These are phyloP conservation scores for Colletotrichum navitas DNA, from an alignment of 2,329 filamentous ascomycete species.

Conservation along the genomic window DNA sequence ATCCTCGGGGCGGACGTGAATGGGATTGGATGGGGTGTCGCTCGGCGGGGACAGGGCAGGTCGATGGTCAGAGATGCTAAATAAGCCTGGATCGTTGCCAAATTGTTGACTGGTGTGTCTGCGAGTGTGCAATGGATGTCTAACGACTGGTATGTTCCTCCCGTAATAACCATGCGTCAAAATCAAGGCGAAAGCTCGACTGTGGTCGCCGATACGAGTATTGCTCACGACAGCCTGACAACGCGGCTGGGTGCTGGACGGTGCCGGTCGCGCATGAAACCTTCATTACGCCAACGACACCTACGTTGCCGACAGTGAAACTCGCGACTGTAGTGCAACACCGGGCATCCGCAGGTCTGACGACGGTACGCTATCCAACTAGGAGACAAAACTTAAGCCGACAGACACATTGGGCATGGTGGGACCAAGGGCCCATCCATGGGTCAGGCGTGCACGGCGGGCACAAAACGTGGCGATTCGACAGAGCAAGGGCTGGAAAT, in stretches of 20 bases:
- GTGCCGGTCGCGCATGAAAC: conserved; percentile 1
- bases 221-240: not conserved
- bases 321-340: conserved; percentile 23
- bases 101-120: not conserved
- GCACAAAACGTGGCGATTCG: not conserved
- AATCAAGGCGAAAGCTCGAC: not conserved
- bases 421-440: conserved; percentile 17
- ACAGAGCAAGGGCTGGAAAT: conserved; percentile 2
- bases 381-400: conserved; percentile 14
- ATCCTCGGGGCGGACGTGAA: conserved; percentile 23
- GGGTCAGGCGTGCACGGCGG: too few species aligned
- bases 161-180: not conserved
- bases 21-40: conserved; percentile 10
- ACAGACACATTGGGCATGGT: not conserved
- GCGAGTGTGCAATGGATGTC: conserved; percentile 14
- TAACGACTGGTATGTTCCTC: not conserved
- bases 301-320: conserved; percentile 30
- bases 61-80: conserved; percentile 20
- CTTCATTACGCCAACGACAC: conserved; percentile 3
- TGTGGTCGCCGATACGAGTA: conserved; percentile 11
- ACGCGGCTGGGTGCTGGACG: conserved; percentile 3
- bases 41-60: conserved; percentile 2
- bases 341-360: conserved; percentile 17
- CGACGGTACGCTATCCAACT: conserved; percentile 20
- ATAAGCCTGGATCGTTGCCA: conserved; percentile 11